Evolutionary conservation across 2,329 filamentous ascomycete species (phyloP), one percentile per base, ranked within the genome.

Genomic region (Blastomyces gilchristii): DNA sequence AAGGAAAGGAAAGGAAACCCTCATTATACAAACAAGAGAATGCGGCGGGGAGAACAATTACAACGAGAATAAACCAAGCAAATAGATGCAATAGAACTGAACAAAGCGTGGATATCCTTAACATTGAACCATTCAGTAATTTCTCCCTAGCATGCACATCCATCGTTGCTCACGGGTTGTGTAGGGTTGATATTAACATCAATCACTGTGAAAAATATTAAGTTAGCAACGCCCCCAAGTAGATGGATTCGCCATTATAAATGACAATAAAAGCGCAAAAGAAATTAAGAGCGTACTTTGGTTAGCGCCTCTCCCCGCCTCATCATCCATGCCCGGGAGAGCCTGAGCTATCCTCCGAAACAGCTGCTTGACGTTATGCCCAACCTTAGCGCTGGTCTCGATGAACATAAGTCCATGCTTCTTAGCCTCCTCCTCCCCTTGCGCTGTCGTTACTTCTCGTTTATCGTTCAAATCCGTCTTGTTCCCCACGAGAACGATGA

Each of bases 391-490:
- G 76, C 91, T 97, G 62, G 94, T 99, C 82, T 99, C 94, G 71
- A 99, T 94, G 73, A 99, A 99, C 90, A 99, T 97, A 69, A 97
- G 81, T 68, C 94, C 94, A 77, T 96, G 93, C 82, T 93, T 93
- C 84, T 96, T 96, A 53, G 93, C 93, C 79, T 99, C 94, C 71
- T 97, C 94, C 77, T 99, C 94, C 65, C 94, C 94, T 77, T 97
- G 92, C 73, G 90, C 87, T 45, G 91, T 95, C 52, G 93, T 99
- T 65, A 99, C 94, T 78, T 99, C 93, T 62, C 94, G 86, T 84
- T 97, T 97, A 77, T 99, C 94, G 77, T 94, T 96, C 76, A 99
- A 78, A 82, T 99, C 94, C 54, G 94, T 99, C 86, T 99, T 99
- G 83, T 99, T 99, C 69, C 94, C 94, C 49, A 99, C 95, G 57